Base-by-base conservation (phyloP, 2,329 filamentous ascomycete genomes). In the Aplosporella prunicola region DNA sequence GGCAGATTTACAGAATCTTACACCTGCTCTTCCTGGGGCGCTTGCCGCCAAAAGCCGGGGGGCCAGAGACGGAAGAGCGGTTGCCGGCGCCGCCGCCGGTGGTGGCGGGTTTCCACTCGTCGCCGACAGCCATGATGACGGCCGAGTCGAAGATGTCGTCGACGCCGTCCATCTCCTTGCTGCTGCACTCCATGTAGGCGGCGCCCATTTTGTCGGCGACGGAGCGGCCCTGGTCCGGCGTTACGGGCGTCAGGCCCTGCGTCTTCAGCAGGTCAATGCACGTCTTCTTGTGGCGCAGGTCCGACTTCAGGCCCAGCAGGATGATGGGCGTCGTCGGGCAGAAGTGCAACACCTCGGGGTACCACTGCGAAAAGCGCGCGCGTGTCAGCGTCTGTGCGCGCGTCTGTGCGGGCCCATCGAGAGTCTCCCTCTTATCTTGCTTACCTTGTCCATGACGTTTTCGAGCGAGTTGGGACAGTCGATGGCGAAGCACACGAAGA, bases 191-290 rank as follows among this genome's bases (percentile, higher is more conserved):
- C 76, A 94, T 89, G 67, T 98, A 98, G 55, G 80, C 74, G 9
- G 91, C 91, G 45, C 80, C 79, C 91, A 98, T 98, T 66, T 89
- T 91, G 55, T 80, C 76, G 39, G 91, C 88, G 17, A 98, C 88
- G 7, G 77, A 74, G 56, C 82, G 75, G 45, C 89, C 91, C 63
- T 98, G 89, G 51, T 93, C 84, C 34, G 79, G 78, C 1, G 88
- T 95, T 32, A 98, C 89, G 5, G 91, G 91, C 2, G 89, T 96
- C 42, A 98, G 74, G 32, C 91, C 91, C 62, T 98, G 91, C 11
- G 89, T 94, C 67, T 93, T 95, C 64, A 98, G 85, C 60, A 98
- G 87, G 59, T 98, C 91, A 63, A 96, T 94, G 65, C 91, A 96
- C 35, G 87, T 89, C 63, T 85, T 82, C 72, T 96, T 96, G 66